These are phyloP conservation scores for Lolium rigidum DNA, from an alignment of 176 grass and related monocot species.

Conservation along the genomic window DNA sequence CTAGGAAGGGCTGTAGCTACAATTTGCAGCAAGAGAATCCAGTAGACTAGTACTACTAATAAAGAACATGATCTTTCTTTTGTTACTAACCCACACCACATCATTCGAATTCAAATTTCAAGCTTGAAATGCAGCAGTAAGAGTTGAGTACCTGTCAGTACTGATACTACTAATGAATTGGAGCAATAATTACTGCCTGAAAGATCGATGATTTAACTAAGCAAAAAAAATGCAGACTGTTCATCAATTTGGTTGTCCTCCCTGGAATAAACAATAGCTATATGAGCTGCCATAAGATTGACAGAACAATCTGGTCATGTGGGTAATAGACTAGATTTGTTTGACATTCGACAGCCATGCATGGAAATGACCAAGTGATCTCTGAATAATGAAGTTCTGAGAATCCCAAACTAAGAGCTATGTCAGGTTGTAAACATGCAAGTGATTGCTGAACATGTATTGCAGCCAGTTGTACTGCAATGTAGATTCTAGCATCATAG, in stretches of 20 bases:
- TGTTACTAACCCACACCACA: background rate
- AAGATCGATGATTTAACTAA: background rate
- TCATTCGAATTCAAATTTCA: slow-evolving; percentile 26
- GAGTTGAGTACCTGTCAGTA: background rate
- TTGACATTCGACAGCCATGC: background rate
- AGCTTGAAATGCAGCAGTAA: background rate
- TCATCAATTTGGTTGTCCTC: too few species aligned
- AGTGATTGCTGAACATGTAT: too few species aligned
- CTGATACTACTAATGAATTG: background rate
- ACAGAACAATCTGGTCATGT: background rate
- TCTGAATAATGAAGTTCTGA: background rate
- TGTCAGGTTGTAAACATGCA: slow-evolving; percentile 6
- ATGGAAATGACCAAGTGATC: background rate
- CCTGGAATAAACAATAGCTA: too few species aligned
- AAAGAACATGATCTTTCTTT: background rate
- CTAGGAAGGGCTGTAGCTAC: background rate
- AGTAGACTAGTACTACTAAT: background rate
- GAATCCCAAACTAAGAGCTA: background rate
- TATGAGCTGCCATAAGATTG: too few species aligned
- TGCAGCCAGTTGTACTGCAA: too few species aligned
- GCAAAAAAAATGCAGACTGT: too few species aligned
- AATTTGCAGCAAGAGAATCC: background rate
- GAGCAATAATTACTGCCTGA: background rate
- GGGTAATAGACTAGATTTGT: background rate
- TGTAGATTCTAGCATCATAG: too few species aligned